Conservation (phyloP, 2,329 filamentous ascomycete genomes). For the Triangularia setosa region DNA sequence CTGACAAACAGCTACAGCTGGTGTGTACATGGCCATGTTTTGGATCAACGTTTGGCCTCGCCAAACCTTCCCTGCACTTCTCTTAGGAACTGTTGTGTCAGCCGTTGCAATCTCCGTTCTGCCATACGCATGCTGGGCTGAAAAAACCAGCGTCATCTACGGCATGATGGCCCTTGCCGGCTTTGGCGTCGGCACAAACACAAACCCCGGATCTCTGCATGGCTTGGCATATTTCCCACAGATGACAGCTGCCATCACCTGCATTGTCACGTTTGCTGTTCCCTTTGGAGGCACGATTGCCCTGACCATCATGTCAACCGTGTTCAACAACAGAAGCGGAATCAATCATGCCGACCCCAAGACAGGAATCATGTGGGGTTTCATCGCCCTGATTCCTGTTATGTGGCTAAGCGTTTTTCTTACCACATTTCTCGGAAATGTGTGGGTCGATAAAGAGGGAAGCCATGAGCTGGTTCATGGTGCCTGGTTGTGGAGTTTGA, state of each 20-base stretch:
- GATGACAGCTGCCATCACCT: constrained; percentile 55
- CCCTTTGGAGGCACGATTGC: constrained; percentile 63
- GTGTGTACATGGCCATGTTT: constrained; percentile 55
- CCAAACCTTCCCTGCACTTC: constrained; percentile 57
- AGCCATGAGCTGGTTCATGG: constrained; percentile 27
- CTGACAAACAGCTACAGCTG: constrained; percentile 35
- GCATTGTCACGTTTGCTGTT: constrained; percentile 54
- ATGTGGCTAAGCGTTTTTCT: constrained; percentile 39
- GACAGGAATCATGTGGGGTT: constrained; percentile 62
- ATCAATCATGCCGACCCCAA: constrained; percentile 15
- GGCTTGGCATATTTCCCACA: constrained; percentile 58
- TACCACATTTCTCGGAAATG: constrained; percentile 32
- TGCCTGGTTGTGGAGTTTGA: constrained; percentile 21
- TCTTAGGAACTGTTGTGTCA: constrained; percentile 54
- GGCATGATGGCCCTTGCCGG: constrained; percentile 65
- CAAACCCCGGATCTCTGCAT: constrained; percentile 61
- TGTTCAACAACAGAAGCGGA: constrained; percentile 58
- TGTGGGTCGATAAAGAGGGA: constrained; percentile 29
- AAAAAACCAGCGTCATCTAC: constrained; percentile 50
- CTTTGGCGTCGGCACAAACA: constrained; percentile 58
- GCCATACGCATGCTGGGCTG: constrained; percentile 50
- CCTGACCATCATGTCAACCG: constrained; percentile 63
- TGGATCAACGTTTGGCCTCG: constrained; percentile 58
- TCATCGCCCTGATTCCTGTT: constrained; percentile 58
- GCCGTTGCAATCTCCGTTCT: constrained; percentile 56